These are phyloP conservation scores for Dimargaris xerosporica DNA, from an alignment of 192 early-diverging fungal genomes.

Conservation along the genomic window DNA sequence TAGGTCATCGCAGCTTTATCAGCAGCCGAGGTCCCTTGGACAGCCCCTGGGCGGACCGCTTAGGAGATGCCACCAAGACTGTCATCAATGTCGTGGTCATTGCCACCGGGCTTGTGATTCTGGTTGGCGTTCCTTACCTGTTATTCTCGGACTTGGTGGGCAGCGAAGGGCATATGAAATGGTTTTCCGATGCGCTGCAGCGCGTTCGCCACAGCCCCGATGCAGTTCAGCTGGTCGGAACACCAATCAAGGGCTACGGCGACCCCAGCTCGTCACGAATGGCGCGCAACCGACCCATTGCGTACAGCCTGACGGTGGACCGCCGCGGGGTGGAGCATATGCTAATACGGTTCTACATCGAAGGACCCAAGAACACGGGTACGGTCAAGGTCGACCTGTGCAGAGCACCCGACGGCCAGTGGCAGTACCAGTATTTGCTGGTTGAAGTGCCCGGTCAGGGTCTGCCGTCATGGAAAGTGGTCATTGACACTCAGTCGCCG, in stretches of 20 bases:
- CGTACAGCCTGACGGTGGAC: neutral
- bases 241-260: constrained; percentile 11
- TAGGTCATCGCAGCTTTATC: too few species aligned
- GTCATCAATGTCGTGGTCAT: constrained; percentile 3
- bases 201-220: constrained; percentile 4
- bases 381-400: constrained; percentile 7
- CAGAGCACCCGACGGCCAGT: neutral
- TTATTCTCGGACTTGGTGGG: constrained; percentile 18
- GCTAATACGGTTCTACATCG: constrained; percentile 11
- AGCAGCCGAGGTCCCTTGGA: too few species aligned
- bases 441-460: constrained; percentile 11
- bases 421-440: constrained; percentile 10
- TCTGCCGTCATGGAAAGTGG: constrained; percentile 3
- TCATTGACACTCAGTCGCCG: neutral
- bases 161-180: constrained; percentile 7
- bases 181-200: constrained; percentile 11
- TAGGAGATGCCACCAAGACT: neutral
- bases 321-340: constrained; percentile 6
- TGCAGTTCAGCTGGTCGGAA: neutral
- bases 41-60: neutral
- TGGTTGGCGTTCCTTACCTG: constrained; percentile 4
- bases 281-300: constrained; percentile 8
- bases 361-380: constrained; percentile 4
- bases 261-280: constrained; percentile 7
- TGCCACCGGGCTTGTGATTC: neutral